Base-by-base conservation (phyloP, 768 basidiomycete genomes). In the Kwoniella sp. region DNA sequence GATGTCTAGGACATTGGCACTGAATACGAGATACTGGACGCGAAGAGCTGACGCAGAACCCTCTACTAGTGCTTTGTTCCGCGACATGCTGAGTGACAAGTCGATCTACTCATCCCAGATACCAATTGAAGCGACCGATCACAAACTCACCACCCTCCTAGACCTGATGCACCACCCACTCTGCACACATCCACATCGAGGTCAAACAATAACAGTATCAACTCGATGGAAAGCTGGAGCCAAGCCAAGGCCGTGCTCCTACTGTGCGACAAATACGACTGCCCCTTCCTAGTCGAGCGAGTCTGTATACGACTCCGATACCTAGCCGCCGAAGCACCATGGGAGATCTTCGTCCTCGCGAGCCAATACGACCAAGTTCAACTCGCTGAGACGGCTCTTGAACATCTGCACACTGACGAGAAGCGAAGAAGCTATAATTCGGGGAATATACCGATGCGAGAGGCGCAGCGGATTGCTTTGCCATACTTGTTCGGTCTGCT, bases 321-420 rank as follows among this genome's bases (percentile, higher is more conserved):
- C 17, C 30, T 34, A 13, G n/a, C 34, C 11, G 29, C 30, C 23
- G 30, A 56, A 37, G 55, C 29, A 31, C 57, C 57, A 23, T 58
- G 57, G 57, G 57, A 58, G 23, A 58, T 26, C 4, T 58, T 58
- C 26, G 13, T 20, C 15, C 28, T 48, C 13, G 37, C 57, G 25
- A 48, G 38, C 25, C 41, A 48, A 28, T 58, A 38, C 28, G 26
- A 58, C 28, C 31, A 58, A n/a, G n/a, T 58, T 22, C 20, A 45
- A 9, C 38, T 58, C 15, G 57, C 57, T 7, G 41, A 58, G 25
- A 48, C n/a, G n/a, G 22, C 38, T 26, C 20, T 58, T 8, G 22
- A 38, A 25, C 26, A 38, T 58, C 20, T 41, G 9, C 31, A 26
- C 26, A 45, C 37, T 26, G 57, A 58, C 26, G 23, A 31, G 9